Evolutionary conservation across 139 green algal genomes (phyloP).

Genomic region (Chlamydomonas eustigma): DNA sequence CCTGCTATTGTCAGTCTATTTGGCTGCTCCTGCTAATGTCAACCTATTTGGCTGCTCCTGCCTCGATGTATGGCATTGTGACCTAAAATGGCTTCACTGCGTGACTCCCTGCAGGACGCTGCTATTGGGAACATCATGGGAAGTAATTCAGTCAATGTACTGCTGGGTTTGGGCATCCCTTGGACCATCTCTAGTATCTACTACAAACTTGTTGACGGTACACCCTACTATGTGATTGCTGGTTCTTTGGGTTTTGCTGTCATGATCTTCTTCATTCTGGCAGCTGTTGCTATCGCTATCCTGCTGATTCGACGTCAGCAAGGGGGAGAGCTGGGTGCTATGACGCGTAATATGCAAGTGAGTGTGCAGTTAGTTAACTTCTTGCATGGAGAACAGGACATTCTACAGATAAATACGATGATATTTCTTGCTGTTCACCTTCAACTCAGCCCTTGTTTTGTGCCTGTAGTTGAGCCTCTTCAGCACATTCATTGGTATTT

Average conservation of each 20-base stretch:
- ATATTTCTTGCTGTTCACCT: too few relatives aligned
- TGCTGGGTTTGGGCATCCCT: conserved; percentile 45
- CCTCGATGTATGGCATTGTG: too few relatives aligned
- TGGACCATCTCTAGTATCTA: conserved; percentile 40
- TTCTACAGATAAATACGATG: too few relatives aligned
- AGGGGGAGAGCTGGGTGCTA: conserved; percentile 14
- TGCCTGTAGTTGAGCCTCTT: not conserved
- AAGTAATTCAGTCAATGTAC: conserved; percentile 44
- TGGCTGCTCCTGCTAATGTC: too few relatives aligned
- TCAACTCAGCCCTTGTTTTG: not conserved
- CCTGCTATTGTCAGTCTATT: too few relatives aligned
- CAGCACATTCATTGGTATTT: conserved; percentile 4
- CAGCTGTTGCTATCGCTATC: not conserved
- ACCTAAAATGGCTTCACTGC: too few relatives aligned
- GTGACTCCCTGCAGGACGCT: conserved; percentile 30
- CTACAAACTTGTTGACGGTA: conserved; percentile 15
- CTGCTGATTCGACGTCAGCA: conserved; percentile 1
- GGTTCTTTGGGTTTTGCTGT: conserved; percentile 12
- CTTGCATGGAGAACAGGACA: too few relatives aligned
- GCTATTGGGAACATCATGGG: conserved; percentile 53
- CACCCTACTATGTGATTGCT: not conserved
- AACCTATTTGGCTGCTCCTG: too few relatives aligned
- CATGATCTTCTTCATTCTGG: conserved; percentile 12
- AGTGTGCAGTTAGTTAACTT: not conserved
- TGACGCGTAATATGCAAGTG: not conserved